These are phyloP conservation scores for Fonsecaea pedrosoi DNA, from an alignment of 2,329 filamentous ascomycete species.

Conservation along the genomic window DNA sequence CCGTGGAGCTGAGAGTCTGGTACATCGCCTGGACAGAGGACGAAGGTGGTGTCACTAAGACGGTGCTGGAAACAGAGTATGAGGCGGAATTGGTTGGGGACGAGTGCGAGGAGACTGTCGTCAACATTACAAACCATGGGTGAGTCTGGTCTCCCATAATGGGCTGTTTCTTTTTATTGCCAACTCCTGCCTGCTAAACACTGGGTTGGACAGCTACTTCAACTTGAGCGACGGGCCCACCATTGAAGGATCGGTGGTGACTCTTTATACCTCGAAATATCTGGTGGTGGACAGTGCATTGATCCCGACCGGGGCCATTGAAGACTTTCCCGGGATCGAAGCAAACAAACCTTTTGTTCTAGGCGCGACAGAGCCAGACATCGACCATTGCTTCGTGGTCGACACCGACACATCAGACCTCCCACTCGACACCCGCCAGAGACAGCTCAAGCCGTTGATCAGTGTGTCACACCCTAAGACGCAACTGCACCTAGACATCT, in stretches of 20 bases:
- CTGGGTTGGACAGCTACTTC: conserved; percentile 63
- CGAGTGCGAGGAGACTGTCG: conserved; percentile 82
- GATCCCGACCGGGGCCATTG: conserved; percentile 75
- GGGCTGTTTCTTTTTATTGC: neutral
- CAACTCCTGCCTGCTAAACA: conserved; percentile 14
- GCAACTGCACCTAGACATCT: conserved; percentile 81
- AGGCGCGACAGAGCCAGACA: conserved; percentile 71
- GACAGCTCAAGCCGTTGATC: conserved; percentile 71
- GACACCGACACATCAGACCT: conserved; percentile 66
- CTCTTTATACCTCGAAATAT: conserved; percentile 66
- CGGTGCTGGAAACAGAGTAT: conserved; percentile 84
- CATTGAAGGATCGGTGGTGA: conserved; percentile 67
- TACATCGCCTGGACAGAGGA: conserved; percentile 78
- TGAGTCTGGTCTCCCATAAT: conserved; percentile 50
- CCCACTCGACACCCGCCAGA: conserved; percentile 69
- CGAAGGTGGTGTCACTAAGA: conserved; percentile 64
- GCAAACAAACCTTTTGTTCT: conserved; percentile 74
- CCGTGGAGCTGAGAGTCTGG: conserved; percentile 75
- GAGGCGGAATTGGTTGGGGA: conserved; percentile 80
- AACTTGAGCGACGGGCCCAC: conserved; percentile 66
- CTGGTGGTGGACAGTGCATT: conserved; percentile 74
- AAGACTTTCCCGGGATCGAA: conserved; percentile 68
- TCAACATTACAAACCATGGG: conserved; percentile 97
- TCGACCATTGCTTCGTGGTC: conserved; percentile 91
- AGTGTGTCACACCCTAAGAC: conserved; percentile 75